Evolutionary conservation across 1,139 yeast species (phyloP).

Genomic region (Protomyces gravidus): DNA sequence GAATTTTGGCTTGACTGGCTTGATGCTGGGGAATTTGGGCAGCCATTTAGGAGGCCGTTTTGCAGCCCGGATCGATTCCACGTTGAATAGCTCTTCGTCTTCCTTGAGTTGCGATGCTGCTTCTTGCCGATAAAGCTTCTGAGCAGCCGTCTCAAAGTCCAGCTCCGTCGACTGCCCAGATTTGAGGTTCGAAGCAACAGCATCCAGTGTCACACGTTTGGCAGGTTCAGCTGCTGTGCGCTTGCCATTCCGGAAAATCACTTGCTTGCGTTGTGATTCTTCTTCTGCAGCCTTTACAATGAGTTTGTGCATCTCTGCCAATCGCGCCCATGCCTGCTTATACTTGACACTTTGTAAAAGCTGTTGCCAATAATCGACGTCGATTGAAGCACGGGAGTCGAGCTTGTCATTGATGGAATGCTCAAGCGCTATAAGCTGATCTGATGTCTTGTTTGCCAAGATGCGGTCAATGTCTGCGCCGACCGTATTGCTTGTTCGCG

Average conservation of each 20-base stretch:
- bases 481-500: conserved; percentile 36
- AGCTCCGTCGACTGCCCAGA: conserved; percentile 7
- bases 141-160: conserved; percentile 23
- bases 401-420: conserved; percentile 36
- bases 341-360: conserved; percentile 36
- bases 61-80: conserved; percentile 33
- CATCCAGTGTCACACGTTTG: conserved; percentile 5
- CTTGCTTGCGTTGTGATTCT: conserved; percentile 17
- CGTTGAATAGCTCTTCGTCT: conserved; percentile 36
- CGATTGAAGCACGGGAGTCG: conserved; percentile 35
- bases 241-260: conserved; percentile 14
- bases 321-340: conserved; percentile 36
- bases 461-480: conserved; percentile 39
- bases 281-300: conserved; percentile 34
- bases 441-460: conserved; percentile 36
- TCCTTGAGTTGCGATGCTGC: conserved; percentile 32
- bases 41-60: conserved; percentile 16
- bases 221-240: conserved; percentile 16
- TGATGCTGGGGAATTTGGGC: conserved; percentile 16
- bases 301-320: conserved; percentile 33
- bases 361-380: conserved; percentile 41
- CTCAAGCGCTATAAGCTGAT: conserved; percentile 38
- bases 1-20: conserved; percentile 39
- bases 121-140: conserved; percentile 32
- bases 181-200: neutral